phyloP scores from a whole-genome alignment of 352 stramenopile species.

The Pythium scleroteichum region DNA sequence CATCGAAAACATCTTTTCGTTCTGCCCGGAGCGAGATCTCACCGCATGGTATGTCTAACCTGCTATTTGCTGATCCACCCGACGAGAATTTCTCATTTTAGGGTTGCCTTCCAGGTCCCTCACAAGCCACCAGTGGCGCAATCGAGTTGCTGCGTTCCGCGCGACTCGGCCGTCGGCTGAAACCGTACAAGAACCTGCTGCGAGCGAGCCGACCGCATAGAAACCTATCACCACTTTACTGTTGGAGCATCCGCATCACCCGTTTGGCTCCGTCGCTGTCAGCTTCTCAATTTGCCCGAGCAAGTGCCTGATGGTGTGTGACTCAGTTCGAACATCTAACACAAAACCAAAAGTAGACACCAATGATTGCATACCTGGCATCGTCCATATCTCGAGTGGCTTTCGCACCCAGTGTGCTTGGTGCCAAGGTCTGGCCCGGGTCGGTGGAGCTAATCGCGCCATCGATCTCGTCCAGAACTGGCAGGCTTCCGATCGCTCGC shows the following conservation, averaged over 20 bases:
- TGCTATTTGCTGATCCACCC: too few species aligned
- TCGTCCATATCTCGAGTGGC: slow-evolving; percentile 38
- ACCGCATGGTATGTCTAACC: slow-evolving; percentile 21
- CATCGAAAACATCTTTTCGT: slow-evolving; percentile 21
- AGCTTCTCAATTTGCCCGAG: slow-evolving; percentile 19
- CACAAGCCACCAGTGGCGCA: slow-evolving; percentile 25
- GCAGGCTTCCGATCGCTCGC: background rate
- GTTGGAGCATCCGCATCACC: background rate
- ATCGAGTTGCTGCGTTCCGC: slow-evolving; percentile 13
- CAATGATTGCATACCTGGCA: slow-evolving; percentile 40
- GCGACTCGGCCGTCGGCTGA: background rate
- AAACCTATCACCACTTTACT: background rate
- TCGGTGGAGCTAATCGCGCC: slow-evolving; percentile 1
- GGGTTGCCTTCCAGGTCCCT: slow-evolving; percentile 15
- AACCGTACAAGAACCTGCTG: background rate
- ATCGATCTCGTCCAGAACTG: slow-evolving; percentile 10
- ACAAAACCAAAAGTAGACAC: background rate
- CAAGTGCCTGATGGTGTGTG: slow-evolving; percentile 5
- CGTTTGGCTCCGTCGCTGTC: background rate
- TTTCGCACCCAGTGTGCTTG: slow-evolving; percentile 36
- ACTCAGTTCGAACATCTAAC: background rate
- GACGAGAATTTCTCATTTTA: background rate
- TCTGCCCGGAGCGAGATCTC: slow-evolving; percentile 21
- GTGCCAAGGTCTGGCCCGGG: background rate
- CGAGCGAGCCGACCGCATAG: background rate